Evolutionary conservation across 2,329 filamentous ascomycete species (phyloP).

Genomic region (Simplicillium sp.): DNA sequence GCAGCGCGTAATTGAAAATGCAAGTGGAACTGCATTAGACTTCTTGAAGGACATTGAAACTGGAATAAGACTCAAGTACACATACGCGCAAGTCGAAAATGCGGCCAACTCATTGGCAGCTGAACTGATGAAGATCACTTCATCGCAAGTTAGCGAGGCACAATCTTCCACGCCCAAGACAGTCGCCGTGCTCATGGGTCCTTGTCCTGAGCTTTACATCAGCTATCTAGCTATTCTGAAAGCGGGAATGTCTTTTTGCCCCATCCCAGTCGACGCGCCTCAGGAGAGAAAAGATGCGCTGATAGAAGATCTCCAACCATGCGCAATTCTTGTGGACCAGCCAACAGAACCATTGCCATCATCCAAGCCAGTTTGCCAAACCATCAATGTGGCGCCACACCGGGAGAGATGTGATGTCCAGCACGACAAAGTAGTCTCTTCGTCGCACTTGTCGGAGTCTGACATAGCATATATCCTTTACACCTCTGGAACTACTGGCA

Average conservation of each 20-base stretch:
- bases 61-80: too few species aligned
- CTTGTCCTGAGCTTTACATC: conserved; percentile 24
- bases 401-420: neutral
- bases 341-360: neutral
- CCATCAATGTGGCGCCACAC: too few species aligned
- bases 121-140: neutral
- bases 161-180: neutral
- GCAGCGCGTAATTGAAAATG: too few species aligned
- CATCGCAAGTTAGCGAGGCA: neutral
- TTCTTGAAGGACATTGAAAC: too few species aligned
- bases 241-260: conserved; percentile 24
- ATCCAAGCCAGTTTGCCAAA: too few species aligned
- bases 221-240: conserved; percentile 24
- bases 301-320: conserved; percentile 16
- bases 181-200: conserved; percentile 11
- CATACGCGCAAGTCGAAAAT: too few species aligned
- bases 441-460: conserved; percentile 4
- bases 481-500: conserved; percentile 23
- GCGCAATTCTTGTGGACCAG: conserved; percentile 13
- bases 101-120: too few species aligned
- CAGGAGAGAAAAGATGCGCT: conserved; percentile 12
- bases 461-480: conserved; percentile 21
- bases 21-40: too few species aligned
- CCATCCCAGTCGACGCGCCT: conserved; percentile 24
- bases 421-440: neutral